A percentile compares a stretch with the other conserved stretches of the same genome.
These are phyloP conservation scores for Trichoderma sp. DNA, from an alignment of 2,329 filamentous ascomycete species.

Conservation along the genomic window DNA sequence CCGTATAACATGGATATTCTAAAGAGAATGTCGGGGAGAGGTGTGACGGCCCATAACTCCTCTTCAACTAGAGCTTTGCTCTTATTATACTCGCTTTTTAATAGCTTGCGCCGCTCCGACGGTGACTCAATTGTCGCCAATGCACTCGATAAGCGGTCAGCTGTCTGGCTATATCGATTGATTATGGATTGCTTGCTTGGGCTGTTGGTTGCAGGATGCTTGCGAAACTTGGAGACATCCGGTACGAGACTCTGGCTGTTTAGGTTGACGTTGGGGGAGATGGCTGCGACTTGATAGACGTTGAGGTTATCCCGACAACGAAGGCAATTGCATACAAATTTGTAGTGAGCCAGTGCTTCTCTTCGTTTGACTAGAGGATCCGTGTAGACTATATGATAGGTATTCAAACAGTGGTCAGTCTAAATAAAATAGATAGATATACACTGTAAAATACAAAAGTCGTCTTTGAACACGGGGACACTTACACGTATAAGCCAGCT, in stretches of 20 bases:
- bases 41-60: slow-evolving; percentile 49
- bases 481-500: slow-evolving; percentile 61
- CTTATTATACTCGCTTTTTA: slow-evolving; percentile 28
- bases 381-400: slow-evolving; percentile 44
- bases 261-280: slow-evolving; percentile 41
- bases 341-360: slow-evolving; percentile 47
- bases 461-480: not conserved
- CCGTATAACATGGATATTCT: slow-evolving; percentile 46
- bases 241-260: slow-evolving; percentile 47
- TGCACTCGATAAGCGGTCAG: slow-evolving; percentile 31
- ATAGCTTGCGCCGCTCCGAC: slow-evolving; percentile 26
- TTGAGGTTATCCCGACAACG: slow-evolving; percentile 52
- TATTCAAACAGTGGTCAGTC: not conserved
- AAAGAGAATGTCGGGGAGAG: slow-evolving; percentile 45
- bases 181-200: slow-evolving; percentile 23
- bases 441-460: not conserved
- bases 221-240: slow-evolving; percentile 34
- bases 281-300: slow-evolving; percentile 48
- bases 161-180: slow-evolving; percentile 27
- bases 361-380: slow-evolving; percentile 44
- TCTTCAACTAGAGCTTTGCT: slow-evolving; percentile 28
- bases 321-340: slow-evolving; percentile 51
- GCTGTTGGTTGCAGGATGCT: slow-evolving; percentile 30
- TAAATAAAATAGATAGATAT: not conserved
- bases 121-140: slow-evolving; percentile 27